Conservation (phyloP, 306 rosid species). For the Cicer pinnatifidum region DNA sequence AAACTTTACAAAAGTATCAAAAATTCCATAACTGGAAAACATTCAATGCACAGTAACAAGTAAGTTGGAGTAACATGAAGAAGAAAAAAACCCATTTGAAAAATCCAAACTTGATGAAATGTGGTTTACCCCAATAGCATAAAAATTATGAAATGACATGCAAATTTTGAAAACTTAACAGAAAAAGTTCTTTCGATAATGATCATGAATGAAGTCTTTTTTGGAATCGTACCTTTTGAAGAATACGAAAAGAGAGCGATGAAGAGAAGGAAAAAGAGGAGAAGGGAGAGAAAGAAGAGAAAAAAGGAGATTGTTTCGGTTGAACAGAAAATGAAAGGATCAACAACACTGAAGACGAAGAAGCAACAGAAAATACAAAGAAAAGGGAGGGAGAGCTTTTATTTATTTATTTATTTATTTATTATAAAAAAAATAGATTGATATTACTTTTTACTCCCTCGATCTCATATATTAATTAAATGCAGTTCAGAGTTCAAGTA, state of each 20-base stretch:
- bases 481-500: too few species aligned
- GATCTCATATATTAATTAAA: too few species aligned
- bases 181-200: not conserved
- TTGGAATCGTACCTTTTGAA: not conserved
- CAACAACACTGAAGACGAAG: too few species aligned
- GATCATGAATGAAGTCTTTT: not conserved
- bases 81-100: not conserved
- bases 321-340: too few species aligned
- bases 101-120: not conserved
- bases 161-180: not conserved
- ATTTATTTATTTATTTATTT: too few species aligned
- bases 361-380: too few species aligned
- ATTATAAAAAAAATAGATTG: too few species aligned
- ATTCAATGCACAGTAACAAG: not conserved
- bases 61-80: not conserved
- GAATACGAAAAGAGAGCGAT: not conserved
- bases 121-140: not conserved
- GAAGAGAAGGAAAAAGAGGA: too few species aligned
- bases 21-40: not conserved
- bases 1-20: constrained; percentile 15
- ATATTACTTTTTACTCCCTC: too few species aligned
- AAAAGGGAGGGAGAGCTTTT: too few species aligned
- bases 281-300: too few species aligned
- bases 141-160: not conserved
- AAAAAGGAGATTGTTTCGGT: too few species aligned